These are phyloP conservation scores for Pythium dissotocum DNA, from an alignment of 352 stramenopile species.

Conservation along the genomic window DNA sequence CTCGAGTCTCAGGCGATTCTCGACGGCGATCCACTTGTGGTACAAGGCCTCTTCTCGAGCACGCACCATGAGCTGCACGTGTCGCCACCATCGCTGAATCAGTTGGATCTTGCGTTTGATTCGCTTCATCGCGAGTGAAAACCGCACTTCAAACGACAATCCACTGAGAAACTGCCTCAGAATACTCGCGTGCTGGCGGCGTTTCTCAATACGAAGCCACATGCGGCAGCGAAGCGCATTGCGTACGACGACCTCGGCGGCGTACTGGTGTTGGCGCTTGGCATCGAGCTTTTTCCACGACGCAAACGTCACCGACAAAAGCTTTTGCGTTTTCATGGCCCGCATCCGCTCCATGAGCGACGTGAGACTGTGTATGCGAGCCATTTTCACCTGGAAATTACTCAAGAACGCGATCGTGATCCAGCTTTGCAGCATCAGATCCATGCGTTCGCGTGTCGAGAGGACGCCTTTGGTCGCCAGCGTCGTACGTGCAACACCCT, in stretches of 20 bases:
- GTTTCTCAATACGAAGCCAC: conserved; percentile 40
- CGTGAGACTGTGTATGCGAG: conserved; percentile 29
- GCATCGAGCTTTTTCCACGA: conserved; percentile 43
- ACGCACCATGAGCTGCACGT: conserved; percentile 52
- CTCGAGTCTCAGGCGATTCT: conserved; percentile 44
- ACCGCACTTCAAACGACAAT: conserved; percentile 60
- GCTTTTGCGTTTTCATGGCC: conserved; percentile 30
- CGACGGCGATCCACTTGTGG: conserved; percentile 54
- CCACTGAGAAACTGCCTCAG: conserved; percentile 48
- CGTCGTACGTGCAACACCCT: conserved; percentile 2
- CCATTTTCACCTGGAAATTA: conserved; percentile 42
- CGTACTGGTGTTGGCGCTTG: conserved; percentile 28
- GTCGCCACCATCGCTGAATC: conserved; percentile 68
- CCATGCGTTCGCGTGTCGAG: conserved; percentile 7
- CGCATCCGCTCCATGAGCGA: conserved; percentile 29
- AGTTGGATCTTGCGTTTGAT: conserved; percentile 50
- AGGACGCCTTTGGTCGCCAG: conserved; percentile 6
- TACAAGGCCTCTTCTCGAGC: conserved; percentile 52
- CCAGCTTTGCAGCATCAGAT: conserved; percentile 35
- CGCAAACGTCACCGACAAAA: conserved; percentile 36
- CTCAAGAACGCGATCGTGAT: conserved; percentile 41
- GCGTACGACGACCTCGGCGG: conserved; percentile 33
- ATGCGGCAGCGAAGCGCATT: conserved; percentile 46
- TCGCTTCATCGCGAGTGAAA: conserved; percentile 61
- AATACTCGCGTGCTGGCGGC: conserved; percentile 33